Base-by-base conservation (phyloP, 2,329 filamentous ascomycete species). In the Byssothecium circinans region DNA sequence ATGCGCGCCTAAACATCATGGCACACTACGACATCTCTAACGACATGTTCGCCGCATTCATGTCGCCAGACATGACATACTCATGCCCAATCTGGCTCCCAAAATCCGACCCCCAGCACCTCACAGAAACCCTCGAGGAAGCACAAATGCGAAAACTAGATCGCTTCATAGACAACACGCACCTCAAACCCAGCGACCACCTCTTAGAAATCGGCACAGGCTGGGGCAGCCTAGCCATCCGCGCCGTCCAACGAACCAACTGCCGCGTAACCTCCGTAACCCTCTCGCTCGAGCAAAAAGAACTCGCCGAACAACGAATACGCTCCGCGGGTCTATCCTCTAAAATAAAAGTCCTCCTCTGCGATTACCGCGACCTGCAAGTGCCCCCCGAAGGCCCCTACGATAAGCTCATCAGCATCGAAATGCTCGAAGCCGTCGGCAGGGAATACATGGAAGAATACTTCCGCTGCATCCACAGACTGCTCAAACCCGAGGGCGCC, bases 1-100 rank as follows among this genome's bases (percentile, higher is more conserved):
- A 76, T 47, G 81, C 84, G 10, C 62, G 61, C 10, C 74, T 87
- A 35, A 88, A 90, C 62, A 83, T 87, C 43, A 80, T 80, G 2
- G 85, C 85, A 4, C 87, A 90, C 56, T 90, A 90, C 65, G 86
- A 90, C 59, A 87, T 89, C 52, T 85, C 82, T 54, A 89, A 89
- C 61, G 83, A 84, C 48, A 87, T 89, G 83, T 89, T 89, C 58
- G 83, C 84, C 5, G 84, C 85, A 0, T 89, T 89, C 56, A 74
- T 89, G 22, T 87, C 84, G 0, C 76, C 81, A n/a, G 86, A 89
- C 61, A 89, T 89, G 86, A 88, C 85, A 3, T 89, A 88, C 59
- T 88, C 84, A 0, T 88, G 85, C 62, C 81, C 86, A 2, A 83
- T 88, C 41, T 87, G 85, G 85, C 72, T 76, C 36, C 73, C 71